These are phyloP conservation scores for Protea cynaroides DNA, from an alignment of 164 flowering plant genomes.

Conservation along the genomic window DNA sequence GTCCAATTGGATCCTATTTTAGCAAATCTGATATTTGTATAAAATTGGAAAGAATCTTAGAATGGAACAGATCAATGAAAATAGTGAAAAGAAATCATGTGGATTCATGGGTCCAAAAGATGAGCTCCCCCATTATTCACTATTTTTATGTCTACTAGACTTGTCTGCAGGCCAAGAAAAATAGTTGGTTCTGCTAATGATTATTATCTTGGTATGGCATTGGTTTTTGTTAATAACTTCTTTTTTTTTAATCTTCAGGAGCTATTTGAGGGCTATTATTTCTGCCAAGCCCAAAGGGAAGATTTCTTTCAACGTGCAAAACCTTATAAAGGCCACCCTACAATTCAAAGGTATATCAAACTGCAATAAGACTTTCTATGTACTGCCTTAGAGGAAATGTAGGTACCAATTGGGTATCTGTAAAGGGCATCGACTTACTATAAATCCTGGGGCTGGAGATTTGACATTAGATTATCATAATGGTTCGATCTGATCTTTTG, in stretches of 20 bases:
- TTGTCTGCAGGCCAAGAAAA: background rate
- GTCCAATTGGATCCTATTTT: too few species aligned
- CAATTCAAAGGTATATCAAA: conserved; percentile 51
- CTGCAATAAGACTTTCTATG: background rate
- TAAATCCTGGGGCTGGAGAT: too few species aligned
- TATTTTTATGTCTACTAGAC: background rate
- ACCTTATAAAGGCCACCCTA: conserved; percentile 82
- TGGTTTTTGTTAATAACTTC: background rate
- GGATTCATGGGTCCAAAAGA: too few species aligned
- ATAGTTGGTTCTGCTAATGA: background rate
- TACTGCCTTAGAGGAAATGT: background rate
- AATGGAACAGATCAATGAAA: too few species aligned
- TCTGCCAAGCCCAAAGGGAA: conserved; percentile 98
- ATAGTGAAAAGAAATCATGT: too few species aligned
- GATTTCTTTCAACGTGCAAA: conserved; percentile 79
- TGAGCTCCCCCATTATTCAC: too few species aligned
- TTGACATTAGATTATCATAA: too few species aligned
- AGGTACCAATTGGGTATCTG: background rate
- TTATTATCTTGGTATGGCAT: background rate
- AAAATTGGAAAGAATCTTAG: too few species aligned
- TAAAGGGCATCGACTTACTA: background rate
- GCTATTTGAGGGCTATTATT: conserved; percentile 94
- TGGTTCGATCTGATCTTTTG: too few species aligned
- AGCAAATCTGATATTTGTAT: too few species aligned
- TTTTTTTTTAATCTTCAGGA: conserved; percentile 50